phyloP scores from a whole-genome alignment of 2,329 filamentous ascomycete genomes.

The Sporothrix pallida region DNA sequence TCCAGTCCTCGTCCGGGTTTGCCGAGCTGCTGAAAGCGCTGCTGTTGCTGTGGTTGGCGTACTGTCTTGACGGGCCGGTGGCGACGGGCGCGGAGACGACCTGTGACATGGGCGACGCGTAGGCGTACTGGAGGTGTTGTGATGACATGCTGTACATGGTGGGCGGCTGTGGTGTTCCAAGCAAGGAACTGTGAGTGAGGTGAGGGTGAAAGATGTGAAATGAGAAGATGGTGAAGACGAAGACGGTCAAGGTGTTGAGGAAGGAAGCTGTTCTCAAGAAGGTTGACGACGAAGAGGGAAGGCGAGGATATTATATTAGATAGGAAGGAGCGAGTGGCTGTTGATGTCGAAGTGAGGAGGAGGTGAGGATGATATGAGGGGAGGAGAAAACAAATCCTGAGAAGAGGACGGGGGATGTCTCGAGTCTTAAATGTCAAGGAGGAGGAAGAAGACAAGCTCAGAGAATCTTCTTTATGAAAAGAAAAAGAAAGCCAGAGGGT shows the following conservation, averaged over 20 bases:
- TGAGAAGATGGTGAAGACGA: not conserved
- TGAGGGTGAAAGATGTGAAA: not conserved
- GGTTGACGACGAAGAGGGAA: slow-evolving; percentile 6
- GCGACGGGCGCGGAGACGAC: slow-evolving; percentile 41
- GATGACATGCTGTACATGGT: slow-evolving; percentile 54
- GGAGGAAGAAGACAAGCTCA: not conserved
- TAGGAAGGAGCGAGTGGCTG: slow-evolving; percentile 15
- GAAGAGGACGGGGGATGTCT: slow-evolving; percentile 26
- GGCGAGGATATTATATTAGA: slow-evolving; percentile 21
- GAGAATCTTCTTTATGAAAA: not conserved
- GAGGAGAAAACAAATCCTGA: not conserved
- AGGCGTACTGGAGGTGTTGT: slow-evolving; percentile 48
- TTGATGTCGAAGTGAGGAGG: slow-evolving; percentile 4
- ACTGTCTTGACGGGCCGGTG: slow-evolving; percentile 63
- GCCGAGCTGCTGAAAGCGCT: slow-evolving; percentile 94
- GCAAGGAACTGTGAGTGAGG: not conserved
- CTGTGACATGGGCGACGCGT: slow-evolving; percentile 44
- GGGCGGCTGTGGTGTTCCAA: slow-evolving; percentile 24
- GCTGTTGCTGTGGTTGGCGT: slow-evolving; percentile 77
- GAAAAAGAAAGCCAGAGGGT: not conserved
- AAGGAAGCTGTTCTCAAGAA: not conserved
- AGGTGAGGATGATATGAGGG: not conserved
- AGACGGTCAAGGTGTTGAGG: not conserved
- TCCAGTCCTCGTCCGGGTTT: slow-evolving; percentile 98
- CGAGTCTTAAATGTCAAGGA: slow-evolving; percentile 25